These are phyloP conservation scores for Picochlorum sp. DNA, from an alignment of 139 green algal genomes.

Conservation along the genomic window DNA sequence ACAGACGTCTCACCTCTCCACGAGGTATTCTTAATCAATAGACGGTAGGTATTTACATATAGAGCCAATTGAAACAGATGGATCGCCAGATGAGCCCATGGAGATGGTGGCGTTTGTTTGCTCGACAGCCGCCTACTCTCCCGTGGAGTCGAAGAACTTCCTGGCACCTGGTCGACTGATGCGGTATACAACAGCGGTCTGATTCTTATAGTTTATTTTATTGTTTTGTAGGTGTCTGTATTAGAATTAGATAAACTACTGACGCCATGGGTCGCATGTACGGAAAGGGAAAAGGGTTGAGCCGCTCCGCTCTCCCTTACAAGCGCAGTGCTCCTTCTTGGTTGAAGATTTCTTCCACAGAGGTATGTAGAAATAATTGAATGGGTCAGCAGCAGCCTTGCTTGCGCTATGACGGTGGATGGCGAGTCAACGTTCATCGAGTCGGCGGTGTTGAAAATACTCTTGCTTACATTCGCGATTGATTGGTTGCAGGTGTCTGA, in stretches of 20 bases:
- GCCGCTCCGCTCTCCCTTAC: slow-evolving; percentile 87
- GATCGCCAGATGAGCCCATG: no score
- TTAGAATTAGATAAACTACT: slow-evolving; percentile 9
- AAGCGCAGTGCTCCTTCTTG: slow-evolving; percentile 82
- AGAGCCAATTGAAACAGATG: no score
- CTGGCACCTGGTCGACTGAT: no score
- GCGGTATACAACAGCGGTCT: no score
- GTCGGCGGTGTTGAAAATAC: neutral
- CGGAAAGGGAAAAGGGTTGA: slow-evolving; percentile 38
- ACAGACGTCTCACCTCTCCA: no score
- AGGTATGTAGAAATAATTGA: slow-evolving; percentile 40
- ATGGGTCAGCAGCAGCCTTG: neutral
- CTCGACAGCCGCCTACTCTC: no score
- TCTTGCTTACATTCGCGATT: neutral
- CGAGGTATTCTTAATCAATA: no score
- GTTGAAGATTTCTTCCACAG: slow-evolving; percentile 65
- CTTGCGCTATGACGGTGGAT: neutral
- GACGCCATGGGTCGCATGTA: slow-evolving; percentile 93
- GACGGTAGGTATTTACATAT: no score
- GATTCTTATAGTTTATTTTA: no score
- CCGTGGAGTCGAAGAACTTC: no score
- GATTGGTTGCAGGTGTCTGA: slow-evolving; percentile 61
- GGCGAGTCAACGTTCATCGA: neutral
- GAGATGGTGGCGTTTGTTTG: no score
- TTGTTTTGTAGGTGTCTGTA: slow-evolving; percentile 6